These are phyloP conservation scores for Fusarium clavum DNA, from an alignment of 2,329 filamentous ascomycete species.

Conservation along the genomic window DNA sequence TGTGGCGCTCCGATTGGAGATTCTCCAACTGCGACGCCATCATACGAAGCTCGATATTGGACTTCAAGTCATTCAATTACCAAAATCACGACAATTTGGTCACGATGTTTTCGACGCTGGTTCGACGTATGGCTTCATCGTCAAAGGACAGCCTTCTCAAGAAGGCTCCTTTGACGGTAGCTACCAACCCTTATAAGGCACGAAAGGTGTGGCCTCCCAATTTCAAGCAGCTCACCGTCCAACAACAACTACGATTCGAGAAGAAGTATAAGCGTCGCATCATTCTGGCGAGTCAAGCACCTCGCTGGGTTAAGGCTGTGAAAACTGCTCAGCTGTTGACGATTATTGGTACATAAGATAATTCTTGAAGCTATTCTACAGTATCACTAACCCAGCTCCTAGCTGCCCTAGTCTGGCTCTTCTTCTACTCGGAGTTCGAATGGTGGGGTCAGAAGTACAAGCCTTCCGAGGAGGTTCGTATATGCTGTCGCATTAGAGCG, in stretches of 20 bases:
- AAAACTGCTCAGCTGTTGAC: slow-evolving; percentile 72
- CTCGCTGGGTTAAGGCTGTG: slow-evolving; percentile 72
- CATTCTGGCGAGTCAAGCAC: slow-evolving; percentile 69
- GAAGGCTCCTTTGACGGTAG: slow-evolving; percentile 50
- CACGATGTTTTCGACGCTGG: slow-evolving; percentile 52
- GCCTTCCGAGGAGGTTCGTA: slow-evolving; percentile 56
- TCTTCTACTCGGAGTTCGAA: slow-evolving; percentile 59
- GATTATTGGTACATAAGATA: slow-evolving; percentile 60
- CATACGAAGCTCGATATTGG: slow-evolving; percentile 10
- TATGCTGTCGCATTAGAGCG: background rate
- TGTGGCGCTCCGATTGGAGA: slow-evolving; percentile 40
- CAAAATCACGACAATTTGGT: background rate
- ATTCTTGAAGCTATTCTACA: background rate
- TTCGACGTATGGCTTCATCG: slow-evolving; percentile 51
- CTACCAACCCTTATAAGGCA: slow-evolving; percentile 70
- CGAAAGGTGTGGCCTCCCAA: slow-evolving; percentile 84
- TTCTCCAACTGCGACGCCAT: slow-evolving; percentile 19
- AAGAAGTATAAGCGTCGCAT: slow-evolving; percentile 80
- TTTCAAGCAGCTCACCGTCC: slow-evolving; percentile 74
- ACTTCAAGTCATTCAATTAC: slow-evolving; percentile 26
- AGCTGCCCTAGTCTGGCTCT: slow-evolving; percentile 54
- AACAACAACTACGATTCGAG: slow-evolving; percentile 82
- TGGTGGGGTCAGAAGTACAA: slow-evolving; percentile 59
- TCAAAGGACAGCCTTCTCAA: slow-evolving; percentile 47
- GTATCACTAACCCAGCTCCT: slow-evolving; percentile 20